Evolutionary conservation across 352 stramenopile species (phyloP), one percentile per base, ranked within the genome.

Genomic region (Nothophytophthora sp.): DNA sequence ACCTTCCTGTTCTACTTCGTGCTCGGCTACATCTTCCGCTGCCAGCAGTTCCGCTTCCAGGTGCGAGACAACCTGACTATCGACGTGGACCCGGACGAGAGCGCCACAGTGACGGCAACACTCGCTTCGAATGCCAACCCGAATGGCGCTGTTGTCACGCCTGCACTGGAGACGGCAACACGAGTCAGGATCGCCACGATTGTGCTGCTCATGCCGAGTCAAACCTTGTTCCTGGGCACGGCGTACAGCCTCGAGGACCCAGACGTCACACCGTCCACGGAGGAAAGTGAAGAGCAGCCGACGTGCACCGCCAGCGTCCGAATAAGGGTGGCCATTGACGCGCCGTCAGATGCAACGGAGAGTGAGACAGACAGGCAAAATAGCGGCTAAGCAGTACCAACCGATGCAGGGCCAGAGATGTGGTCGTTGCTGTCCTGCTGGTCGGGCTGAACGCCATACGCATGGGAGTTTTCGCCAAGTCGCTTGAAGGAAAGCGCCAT

Each of bases 1-100:
- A 76, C 52, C 25, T 68, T 81, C 12, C 9, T 65, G 1, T 40
- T 88, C 5, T 80, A 71, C 53, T 42, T 66, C 8, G 35, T 46
- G 7, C 50, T 86, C 20, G 67, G 64, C 22, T 80, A 75, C 43
- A 77, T 77, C 16, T 88, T 82, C 30, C 61, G 73, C 7, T 86
- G 77, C 39, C 73, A 77, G 19, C 57, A 69, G 29, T 86, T 88
- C 36, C 73, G 70, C 45, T 70, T 74, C 25, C 54, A 78, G 23
- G 63, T 84, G 34, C 57, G 73, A n/a, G 52, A 54, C 30, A 67
- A 62, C 23, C 50, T 67, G 18, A 36, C 60, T 23, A 53, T 64
- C 37, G 42, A 36, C 4, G 34, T 52, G 4, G 22, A 57, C 25
- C 57, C 57, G 0, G 57, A 67, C 39, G 57, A 54, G 22, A 55